Base-by-base conservation (phyloP, 2,329 filamentous ascomycete genomes). In the Trichoderma koningii region DNA sequence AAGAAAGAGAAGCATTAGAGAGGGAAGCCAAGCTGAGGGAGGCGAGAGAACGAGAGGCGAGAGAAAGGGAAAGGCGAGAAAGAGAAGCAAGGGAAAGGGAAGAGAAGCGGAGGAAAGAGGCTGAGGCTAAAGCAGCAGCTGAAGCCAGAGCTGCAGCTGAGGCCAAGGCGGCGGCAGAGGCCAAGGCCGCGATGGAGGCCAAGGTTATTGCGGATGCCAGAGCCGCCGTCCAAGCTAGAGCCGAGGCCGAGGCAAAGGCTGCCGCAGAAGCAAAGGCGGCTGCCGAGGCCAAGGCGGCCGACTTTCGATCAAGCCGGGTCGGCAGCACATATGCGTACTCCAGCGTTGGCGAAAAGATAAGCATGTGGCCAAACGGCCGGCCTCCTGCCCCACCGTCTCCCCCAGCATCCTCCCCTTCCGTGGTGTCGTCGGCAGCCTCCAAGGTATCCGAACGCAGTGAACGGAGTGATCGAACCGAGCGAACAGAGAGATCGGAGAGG, bases 311-410 rank as follows among this genome's bases (percentile, higher is more conserved):
- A 17, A 65, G 52, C 51, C 79, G 82, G 67, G 80, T 80, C 67
- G 77, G 79, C 47, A 82, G 80, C 69, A 80, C 82, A n/a, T 89
- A 89, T 71, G 86, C 87, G 65, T 89, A 80, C 76, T 86, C 84
- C 63, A 83, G 86, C 38, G 84, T 88, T 23, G 89, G 89, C 57
- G 89, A 91, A 76, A 87, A 83, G 76, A 88, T 83, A 56, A 89
- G 87, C 75, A 87, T 87, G 70, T 91, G 89, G 84, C 88, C 88
- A 6, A 86, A 83, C 71, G 87, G 83, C 69, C 83, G 81, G 68
- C 87, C 82, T 63, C 80, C 79, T 5, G 71, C 70, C 45, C 70
- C 74, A 12, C 55, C 73, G 12, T 61, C 75, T 47, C 73, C 76
- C 1, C 19, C 57, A 4, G 26, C 60, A 12, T 21, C 62, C 15